Conservation (phyloP, 352 stramenopile species). For the Phytophthora pinifolia region DNA sequence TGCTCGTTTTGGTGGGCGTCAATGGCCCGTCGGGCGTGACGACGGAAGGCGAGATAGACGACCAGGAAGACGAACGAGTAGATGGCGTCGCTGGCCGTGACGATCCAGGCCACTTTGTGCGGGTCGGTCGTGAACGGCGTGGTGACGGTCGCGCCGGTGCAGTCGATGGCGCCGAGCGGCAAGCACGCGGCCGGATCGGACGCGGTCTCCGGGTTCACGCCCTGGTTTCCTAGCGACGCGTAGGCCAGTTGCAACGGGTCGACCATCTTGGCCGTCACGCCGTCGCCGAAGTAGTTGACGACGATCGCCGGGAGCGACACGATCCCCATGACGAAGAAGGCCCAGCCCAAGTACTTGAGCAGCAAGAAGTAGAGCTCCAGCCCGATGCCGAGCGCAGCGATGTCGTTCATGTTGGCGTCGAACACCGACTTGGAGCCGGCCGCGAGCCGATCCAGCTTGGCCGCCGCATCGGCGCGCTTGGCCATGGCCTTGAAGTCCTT, state of each 20-base stretch:
- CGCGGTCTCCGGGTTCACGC: slow-evolving; percentile 59
- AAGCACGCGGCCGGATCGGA: slow-evolving; percentile 46
- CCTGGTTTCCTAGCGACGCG: slow-evolving; percentile 76
- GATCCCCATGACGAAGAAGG: slow-evolving; percentile 74
- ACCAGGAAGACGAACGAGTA: slow-evolving; percentile 75
- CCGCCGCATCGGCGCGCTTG: slow-evolving; percentile 38
- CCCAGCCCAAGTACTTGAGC: slow-evolving; percentile 67
- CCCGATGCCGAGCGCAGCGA: slow-evolving; percentile 76
- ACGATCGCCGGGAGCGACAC: slow-evolving; percentile 62
- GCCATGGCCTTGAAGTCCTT: slow-evolving; percentile 60
- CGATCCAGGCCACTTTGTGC: slow-evolving; percentile 66
- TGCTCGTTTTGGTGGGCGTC: slow-evolving; percentile 74
- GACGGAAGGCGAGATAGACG: slow-evolving; percentile 61
- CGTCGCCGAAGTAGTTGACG: slow-evolving; percentile 66
- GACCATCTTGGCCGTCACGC: slow-evolving; percentile 60
- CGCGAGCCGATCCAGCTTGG: slow-evolving; percentile 58
- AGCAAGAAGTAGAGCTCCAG: slow-evolving; percentile 88
- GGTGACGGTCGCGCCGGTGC: slow-evolving; percentile 58
- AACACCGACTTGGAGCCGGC: slow-evolving; percentile 66
- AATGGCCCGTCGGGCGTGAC: slow-evolving; percentile 45
- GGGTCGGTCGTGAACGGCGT: slow-evolving; percentile 71
- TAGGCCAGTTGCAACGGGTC: slow-evolving; percentile 76
- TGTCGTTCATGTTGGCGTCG: slow-evolving; percentile 66
- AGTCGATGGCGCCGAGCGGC: slow-evolving; percentile 65
- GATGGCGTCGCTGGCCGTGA: slow-evolving; percentile 57